Conservation (phyloP, 306 rosid species). For the Parietaria judaica region DNA sequence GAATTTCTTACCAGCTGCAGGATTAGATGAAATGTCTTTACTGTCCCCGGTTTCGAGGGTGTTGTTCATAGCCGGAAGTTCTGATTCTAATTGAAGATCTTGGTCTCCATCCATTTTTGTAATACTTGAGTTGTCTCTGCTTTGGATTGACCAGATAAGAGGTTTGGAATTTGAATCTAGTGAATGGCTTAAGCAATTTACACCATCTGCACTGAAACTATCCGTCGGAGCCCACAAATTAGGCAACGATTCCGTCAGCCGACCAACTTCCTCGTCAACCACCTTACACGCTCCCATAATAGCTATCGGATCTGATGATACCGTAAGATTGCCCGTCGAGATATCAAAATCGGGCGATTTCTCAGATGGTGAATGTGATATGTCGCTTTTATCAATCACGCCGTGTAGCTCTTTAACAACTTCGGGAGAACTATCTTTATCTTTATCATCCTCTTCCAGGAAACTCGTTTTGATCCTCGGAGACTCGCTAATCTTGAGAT, state of each 20-base stretch:
- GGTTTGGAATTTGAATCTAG: conserved; percentile 41
- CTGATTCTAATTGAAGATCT: conserved; percentile 30
- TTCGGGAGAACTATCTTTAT: conserved; percentile 25
- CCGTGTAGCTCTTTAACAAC: conserved; percentile 21
- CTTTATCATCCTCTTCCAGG: conserved; percentile 23
- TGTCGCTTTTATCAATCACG: conserved; percentile 18
- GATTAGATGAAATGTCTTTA: conserved; percentile 23
- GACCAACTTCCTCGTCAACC: conserved; percentile 28
- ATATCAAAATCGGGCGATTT: conserved; percentile 17
- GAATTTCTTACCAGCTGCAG: conserved; percentile 44
- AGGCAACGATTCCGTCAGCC: conserved; percentile 57
- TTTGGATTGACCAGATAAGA: conserved; percentile 22
- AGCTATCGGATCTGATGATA: conserved; percentile 33
- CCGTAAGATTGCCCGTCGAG: conserved; percentile 19
- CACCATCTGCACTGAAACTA: conserved; percentile 19
- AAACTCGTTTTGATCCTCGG: conserved; percentile 28
- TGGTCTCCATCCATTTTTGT: conserved; percentile 24
- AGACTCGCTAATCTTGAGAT: conserved; percentile 19
- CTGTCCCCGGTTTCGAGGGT: conserved; percentile 30
- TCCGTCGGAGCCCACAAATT: conserved; percentile 26
- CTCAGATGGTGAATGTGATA: conserved; percentile 23
- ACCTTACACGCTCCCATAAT: conserved; percentile 32
- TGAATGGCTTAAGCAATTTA: conserved; percentile 41
- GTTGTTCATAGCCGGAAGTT: conserved; percentile 22
- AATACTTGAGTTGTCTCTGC: conserved; percentile 28